Conservation (phyloP, 495 filamentous ascomycete genomes). For the Antarctomyces pellizariae region DNA sequence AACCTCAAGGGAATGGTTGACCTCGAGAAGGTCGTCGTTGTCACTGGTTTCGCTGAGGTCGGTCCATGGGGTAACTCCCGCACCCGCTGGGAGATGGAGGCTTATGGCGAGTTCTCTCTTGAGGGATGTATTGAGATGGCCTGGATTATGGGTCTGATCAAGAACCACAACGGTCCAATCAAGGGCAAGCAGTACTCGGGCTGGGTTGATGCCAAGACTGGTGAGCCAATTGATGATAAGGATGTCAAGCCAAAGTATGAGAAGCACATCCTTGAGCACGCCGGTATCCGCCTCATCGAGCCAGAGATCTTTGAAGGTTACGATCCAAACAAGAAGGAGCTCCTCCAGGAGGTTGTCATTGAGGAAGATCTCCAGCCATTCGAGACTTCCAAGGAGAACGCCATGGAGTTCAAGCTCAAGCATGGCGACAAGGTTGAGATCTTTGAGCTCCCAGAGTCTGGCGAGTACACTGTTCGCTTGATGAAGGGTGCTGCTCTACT, state of each 20-base stretch:
- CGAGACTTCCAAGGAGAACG: constrained; percentile 89
- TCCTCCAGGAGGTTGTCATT: constrained; percentile 93
- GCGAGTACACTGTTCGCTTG: constrained; percentile 80
- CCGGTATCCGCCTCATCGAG: constrained; percentile 93
- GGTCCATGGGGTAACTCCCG: constrained; percentile 96
- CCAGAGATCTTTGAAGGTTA: constrained; percentile 94
- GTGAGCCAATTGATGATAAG: constrained; percentile 93
- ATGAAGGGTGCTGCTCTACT: constrained; percentile 85
- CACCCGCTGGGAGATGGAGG: constrained; percentile 98
- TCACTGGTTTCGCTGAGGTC: constrained; percentile 90
- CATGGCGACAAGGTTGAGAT: constrained; percentile 95
- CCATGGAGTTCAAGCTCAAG: constrained; percentile 88
- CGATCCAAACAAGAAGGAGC: constrained; percentile 93
- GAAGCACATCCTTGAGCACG: constrained; percentile 86
- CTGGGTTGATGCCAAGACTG: constrained; percentile 87
- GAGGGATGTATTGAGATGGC: constrained; percentile 99
- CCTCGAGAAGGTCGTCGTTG: constrained; percentile 88
- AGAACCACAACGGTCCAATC: constrained; percentile 93
- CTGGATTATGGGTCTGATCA: constrained; percentile 99
- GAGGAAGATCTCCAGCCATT: constrained; percentile 93
- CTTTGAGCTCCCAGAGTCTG: constrained; percentile 84
- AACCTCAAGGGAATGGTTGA: constrained; percentile 94
- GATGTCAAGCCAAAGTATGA: constrained; percentile 94
- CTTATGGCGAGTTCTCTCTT: constrained; percentile 84
- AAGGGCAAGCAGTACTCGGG: constrained; percentile 93